Conservation (phyloP, 2,329 filamentous ascomycete species). For the Ceratocystis huliohia region DNA sequence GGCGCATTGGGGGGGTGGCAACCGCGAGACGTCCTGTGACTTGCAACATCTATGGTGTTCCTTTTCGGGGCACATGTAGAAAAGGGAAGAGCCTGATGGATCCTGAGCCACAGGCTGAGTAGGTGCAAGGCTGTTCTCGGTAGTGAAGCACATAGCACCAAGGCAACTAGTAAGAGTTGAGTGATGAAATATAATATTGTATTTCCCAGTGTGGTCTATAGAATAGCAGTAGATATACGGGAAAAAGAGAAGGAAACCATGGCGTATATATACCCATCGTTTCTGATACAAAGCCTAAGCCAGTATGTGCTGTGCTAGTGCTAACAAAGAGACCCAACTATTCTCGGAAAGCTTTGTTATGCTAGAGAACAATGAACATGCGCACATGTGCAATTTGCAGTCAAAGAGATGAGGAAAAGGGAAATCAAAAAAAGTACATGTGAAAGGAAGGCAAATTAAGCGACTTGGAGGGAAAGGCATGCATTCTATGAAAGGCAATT, state of each 20-base stretch:
- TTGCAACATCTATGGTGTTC: not conserved
- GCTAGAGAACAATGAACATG: too few relatives aligned
- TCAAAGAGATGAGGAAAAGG: not conserved
- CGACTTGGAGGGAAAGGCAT: not conserved
- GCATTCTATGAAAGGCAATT: not conserved
- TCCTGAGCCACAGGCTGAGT: not conserved
- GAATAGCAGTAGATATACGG: too few relatives aligned
- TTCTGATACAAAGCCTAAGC: too few relatives aligned
- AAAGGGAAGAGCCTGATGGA: not conserved
- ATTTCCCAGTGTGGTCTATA: too few relatives aligned
- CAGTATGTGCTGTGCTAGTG: too few relatives aligned
- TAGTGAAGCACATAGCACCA: not conserved
- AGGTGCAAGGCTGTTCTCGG: not conserved
- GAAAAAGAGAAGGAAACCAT: too few relatives aligned
- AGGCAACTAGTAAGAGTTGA: not conserved
- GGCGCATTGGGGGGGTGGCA: not conserved
- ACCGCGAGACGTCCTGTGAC: not conserved
- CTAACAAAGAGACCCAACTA: not conserved
- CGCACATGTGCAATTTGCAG: too few relatives aligned
- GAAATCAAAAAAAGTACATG: not conserved
- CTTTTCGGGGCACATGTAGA: too few relatives aligned
- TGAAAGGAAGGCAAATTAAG: not conserved
- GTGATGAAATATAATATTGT: too few relatives aligned
- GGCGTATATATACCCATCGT: too few relatives aligned
- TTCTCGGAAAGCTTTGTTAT: not conserved